Evolutionary conservation across 108 stramenopile genomes (phyloP).

Genomic region (Nitzschia sp.): DNA sequence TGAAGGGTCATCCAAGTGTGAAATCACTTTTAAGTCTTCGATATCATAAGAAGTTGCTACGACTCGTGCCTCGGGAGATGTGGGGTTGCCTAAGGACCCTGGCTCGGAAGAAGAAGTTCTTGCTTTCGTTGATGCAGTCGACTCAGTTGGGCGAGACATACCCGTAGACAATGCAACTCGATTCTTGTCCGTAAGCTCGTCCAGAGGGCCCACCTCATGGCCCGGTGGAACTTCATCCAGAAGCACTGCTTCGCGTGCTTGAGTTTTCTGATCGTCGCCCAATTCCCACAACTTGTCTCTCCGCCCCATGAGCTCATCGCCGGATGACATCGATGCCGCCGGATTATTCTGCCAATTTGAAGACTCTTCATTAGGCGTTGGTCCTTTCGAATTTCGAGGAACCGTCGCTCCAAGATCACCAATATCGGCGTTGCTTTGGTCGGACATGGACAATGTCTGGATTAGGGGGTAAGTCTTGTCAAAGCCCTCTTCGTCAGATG

Average conservation of each 20-base stretch:
- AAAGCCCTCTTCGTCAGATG: not conserved
- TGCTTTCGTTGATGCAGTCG: too few species aligned
- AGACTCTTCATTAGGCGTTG: not conserved
- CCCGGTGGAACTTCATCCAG: not conserved
- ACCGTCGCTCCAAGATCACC: not conserved
- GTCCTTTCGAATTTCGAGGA: not conserved
- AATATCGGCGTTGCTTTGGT: not conserved
- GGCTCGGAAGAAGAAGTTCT: too few species aligned
- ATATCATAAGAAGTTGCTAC: too few species aligned
- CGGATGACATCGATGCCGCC: not conserved
- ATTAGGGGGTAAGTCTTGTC: not conserved
- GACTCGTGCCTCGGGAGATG: too few species aligned
- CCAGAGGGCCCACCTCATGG: not conserved
- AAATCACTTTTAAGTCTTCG: too few species aligned
- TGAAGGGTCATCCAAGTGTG: too few species aligned
- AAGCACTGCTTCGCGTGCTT: not conserved
- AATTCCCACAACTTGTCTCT: not conserved
- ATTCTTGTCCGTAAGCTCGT: not conserved
- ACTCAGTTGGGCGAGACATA: too few species aligned
- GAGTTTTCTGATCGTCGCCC: not conserved
- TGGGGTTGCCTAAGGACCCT: too few species aligned
- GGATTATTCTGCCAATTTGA: not conserved
- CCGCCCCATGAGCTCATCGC: conserved; percentile 1
- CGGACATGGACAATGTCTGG: not conserved
- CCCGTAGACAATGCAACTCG: not conserved